A percentile compares a stretch with the other conserved stretches of the same genome.
Conservation (phyloP, 257 asterid species). For the Capsicum rhomboideum region DNA sequence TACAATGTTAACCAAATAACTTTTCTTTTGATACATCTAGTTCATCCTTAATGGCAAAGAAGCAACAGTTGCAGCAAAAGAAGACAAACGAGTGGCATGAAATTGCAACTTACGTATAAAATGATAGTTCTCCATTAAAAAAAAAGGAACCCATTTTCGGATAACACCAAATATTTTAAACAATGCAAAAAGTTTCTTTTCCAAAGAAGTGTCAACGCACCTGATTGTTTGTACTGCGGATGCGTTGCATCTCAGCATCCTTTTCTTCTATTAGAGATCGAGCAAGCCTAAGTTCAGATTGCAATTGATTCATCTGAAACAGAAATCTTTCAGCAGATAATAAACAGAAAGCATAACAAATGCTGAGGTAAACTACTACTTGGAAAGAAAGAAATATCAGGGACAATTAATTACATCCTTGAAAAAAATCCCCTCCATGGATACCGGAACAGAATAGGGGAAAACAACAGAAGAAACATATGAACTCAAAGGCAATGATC, state of each 20-base stretch:
- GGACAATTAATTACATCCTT: neutral
- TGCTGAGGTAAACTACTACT: neutral
- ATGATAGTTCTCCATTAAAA: neutral
- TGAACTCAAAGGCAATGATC: neutral
- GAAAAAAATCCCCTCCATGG: neutral
- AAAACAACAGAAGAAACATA: neutral
- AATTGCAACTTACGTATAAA: neutral
- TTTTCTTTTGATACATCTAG: neutral
- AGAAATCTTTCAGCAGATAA: conserved; percentile 4
- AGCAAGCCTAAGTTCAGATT: conserved; percentile 87
- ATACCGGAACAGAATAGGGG: neutral
- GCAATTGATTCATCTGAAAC: conserved; percentile 84
- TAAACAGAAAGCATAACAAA: neutral
- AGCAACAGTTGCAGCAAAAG: neutral
- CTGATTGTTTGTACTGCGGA: conserved; percentile 78
- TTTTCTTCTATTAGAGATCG: conserved; percentile 89
- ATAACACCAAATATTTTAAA: neutral
- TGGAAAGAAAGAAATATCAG: neutral
- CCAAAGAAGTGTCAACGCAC: conserved; percentile 15
- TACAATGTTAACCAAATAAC: neutral
- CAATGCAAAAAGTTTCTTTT: neutral
- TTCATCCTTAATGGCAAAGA: neutral
- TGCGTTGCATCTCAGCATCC: conserved; percentile 71
- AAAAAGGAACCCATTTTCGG: neutral
- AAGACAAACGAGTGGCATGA: neutral